Evolutionary conservation across 2,329 filamentous ascomycete genomes (phyloP), one percentile per base, ranked within the genome.

Genomic region (Gyromitra esculenta): DNA sequence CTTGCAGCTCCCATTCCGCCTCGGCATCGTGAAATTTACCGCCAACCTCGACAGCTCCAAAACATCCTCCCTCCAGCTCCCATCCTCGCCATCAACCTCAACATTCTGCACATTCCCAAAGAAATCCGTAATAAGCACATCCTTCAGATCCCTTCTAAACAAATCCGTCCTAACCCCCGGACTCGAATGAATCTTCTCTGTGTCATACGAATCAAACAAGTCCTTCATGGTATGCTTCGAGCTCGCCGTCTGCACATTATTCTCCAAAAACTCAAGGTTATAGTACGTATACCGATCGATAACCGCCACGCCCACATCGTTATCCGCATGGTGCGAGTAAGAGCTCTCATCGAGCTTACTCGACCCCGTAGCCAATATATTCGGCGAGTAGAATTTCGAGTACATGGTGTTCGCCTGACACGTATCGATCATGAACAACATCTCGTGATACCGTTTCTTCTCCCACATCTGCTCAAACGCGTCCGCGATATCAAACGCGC

Each of bases 391-490:
- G 82, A 99, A 93, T 81, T 97, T 95, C 83, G 91, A 95, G 85
- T 97, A 99, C 94, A 99, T 97, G 41, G 96, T 99, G 84, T 99
- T 99, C 71, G 96, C 96, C 85, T 99, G 96, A 85, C 96, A 99
- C 0, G 96, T 99, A 84, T 99, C 96, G 84, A 99, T 99, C 96
- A 99, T 99, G 87, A 99, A 99, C 74, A 99, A 89, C 80, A 99
- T 90, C 84, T 99, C 96, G 83, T 98, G 93, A 84, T 98, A 99
- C 86, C 96, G 91, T 86, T 96, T 96, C 89, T 99, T 99, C 87
- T 99, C 96, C 92, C 94, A 97, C 96, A 99, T 99, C 86, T 99
- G 95, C 84, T 96, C 94, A 83, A 99, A 98, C 0, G 96, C 96
- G 84, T 99, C 93, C 4, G 96, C 96, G 73, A 99, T 86, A 85